Evolutionary conservation across 2,329 filamentous ascomycete species (phyloP), one percentile per base, ranked within the genome.

Genomic region (Monilinia fructigena): DNA sequence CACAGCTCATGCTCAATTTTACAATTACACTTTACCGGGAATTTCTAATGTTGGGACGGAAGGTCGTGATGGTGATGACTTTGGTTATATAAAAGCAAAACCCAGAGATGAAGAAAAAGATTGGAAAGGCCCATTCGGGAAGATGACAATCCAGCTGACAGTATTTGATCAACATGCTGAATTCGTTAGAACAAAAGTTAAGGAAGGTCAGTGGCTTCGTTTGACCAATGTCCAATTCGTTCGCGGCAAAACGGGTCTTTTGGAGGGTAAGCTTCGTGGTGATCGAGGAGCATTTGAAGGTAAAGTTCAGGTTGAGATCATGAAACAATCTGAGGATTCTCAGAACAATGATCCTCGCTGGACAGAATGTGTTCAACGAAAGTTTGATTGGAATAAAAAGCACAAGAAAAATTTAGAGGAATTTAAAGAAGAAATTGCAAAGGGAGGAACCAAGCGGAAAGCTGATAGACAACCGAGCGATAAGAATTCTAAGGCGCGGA

Each of bases 41-140:
- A 63, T 71, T 20, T 70, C 75, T 7, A 11, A 18, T 1, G 75
- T 75, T 8, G 71, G 71, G 4, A 64, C 71, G 7, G 75, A 69
- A 4, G 74, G 75, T 6, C 78, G 77, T 52, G 82, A 86, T 56
- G 84, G 83, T 4, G 85, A 89, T 70, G 76, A 79, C 0, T 85
- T 79, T 68, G 83, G 81, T n/a, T 89, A 91, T 72, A 78, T 68
- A 23, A 72, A 68, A 78, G 68, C 61, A 70, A 61, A 75, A 70
- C 58, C 59, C 10, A 76, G 73, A 31, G 42, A 60, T 10, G 71
- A 75, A 35, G 75, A 75, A 26, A 77, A 45, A 26, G 75, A 78
- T n/a, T 96, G 91, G 90, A 79, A 80, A 2, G 92, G 93, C 0
- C 93, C 93, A 0, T 89, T 80, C 71, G 93, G 93, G 2, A 87